These are phyloP conservation scores for Dioszegia crocea DNA, from an alignment of 768 basidiomycete genomes.

Conservation along the genomic window DNA sequence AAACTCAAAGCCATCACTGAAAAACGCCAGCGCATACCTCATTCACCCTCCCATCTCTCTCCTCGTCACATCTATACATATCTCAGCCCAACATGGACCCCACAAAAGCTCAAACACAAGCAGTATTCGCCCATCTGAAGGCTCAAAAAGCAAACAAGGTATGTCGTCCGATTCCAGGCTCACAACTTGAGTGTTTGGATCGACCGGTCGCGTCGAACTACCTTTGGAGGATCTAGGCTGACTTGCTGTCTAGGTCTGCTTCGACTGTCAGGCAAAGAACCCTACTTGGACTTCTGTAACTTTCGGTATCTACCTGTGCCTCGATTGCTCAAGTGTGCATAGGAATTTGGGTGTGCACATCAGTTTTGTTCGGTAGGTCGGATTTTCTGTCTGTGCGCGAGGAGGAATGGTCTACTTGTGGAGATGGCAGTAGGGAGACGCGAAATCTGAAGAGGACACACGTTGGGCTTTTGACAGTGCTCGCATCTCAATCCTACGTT, in stretches of 20 bases:
- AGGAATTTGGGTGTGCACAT: slow-evolving; percentile 98
- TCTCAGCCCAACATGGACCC: slow-evolving; percentile 42
- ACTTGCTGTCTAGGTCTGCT: slow-evolving; percentile 62
- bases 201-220: too few relatives aligned
- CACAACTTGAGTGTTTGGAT: too few relatives aligned
- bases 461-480: background rate
- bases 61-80: too few relatives aligned
- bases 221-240: background rate
- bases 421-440: background rate
- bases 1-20: too few relatives aligned
- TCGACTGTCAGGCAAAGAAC: slow-evolving; percentile 91
- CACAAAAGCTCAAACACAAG: slow-evolving; percentile 75
- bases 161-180: slow-evolving; percentile 20
- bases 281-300: slow-evolving; percentile 97
- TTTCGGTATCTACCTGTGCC: slow-evolving; percentile 93
- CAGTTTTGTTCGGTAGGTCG: slow-evolving; percentile 80
- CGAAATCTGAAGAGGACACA: background rate
- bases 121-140: slow-evolving; percentile 75
- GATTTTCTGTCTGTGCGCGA: too few relatives aligned
- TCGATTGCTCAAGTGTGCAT: slow-evolving; percentile 93
- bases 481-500: background rate
- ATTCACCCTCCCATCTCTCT: too few relatives aligned
- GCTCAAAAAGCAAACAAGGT: slow-evolving; percentile 73
- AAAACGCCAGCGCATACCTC: too few relatives aligned
- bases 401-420: too few relatives aligned